Evolutionary conservation across 768 basidiomycete species (phyloP).

Genomic region (Lactarius trivialis): DNA sequence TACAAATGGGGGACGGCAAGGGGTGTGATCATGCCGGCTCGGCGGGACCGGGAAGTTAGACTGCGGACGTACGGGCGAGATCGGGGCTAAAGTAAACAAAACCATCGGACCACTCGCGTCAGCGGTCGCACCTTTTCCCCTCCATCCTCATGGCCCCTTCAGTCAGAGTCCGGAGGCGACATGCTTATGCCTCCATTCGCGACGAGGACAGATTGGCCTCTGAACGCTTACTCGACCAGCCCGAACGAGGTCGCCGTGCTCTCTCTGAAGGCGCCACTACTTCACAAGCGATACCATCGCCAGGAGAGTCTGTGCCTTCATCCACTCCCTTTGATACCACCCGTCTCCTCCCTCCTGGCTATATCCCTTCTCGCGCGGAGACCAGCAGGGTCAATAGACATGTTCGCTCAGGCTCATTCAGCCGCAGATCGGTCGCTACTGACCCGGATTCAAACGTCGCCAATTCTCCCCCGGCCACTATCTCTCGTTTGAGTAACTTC

Average conservation of each 20-base stretch:
- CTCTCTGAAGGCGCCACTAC: background rate
- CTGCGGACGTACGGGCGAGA: background rate
- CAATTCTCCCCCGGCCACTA: background rate
- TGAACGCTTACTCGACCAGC: background rate
- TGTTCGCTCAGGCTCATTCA: conserved; percentile 3
- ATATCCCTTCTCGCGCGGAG: background rate
- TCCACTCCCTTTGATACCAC: background rate
- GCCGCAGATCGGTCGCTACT: conserved; percentile 12
- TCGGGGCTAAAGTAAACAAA: background rate
- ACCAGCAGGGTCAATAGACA: conserved; percentile 10
- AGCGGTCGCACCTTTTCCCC: background rate
- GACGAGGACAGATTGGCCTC: conserved; percentile 3
- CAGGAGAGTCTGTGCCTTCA: background rate
- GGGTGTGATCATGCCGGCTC: background rate
- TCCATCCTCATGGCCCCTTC: conserved; percentile 7
- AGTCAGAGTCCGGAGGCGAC: conserved; percentile 17
- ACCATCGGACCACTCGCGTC: background rate
- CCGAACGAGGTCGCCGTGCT: background rate
- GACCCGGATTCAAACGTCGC: conserved; percentile 5
- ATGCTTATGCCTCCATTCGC: conserved; percentile 15
- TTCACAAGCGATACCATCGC: background rate
- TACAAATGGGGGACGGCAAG: background rate
- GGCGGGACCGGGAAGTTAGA: background rate
- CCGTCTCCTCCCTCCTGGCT: background rate
- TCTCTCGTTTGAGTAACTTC: background rate